A percentile compares a stretch with the other conserved stretches of the same genome.
phyloP scores from a whole-genome alignment of 176 grass and related monocot genomes.

The Melocanna baccifera region DNA sequence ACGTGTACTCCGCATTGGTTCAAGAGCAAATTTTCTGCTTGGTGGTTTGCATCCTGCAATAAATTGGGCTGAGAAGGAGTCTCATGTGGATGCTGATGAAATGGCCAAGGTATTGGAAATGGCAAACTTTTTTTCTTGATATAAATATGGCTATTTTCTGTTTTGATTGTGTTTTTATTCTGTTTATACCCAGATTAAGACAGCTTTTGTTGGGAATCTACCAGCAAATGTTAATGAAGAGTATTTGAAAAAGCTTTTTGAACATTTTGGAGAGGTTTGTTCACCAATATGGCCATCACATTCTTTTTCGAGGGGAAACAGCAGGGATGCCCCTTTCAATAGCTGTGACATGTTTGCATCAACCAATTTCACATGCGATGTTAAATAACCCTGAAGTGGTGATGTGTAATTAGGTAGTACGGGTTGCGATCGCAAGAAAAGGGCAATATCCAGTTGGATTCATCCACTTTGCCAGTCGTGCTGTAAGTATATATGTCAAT shows the following conservation, averaged over 20 bases:
- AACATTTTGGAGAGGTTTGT: conserved; percentile 64
- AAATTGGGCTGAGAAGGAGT: conserved; percentile 79
- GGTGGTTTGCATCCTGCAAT: conserved; percentile 70
- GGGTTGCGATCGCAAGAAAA: conserved; percentile 70
- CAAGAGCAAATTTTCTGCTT: conserved; percentile 75
- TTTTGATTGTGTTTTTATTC: conserved; percentile 25
- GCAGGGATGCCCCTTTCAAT: no score
- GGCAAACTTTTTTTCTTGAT: conserved; percentile 2
- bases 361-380: conserved; percentile 14
- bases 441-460: conserved; percentile 67
- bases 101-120: conserved; percentile 63
- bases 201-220: conserved; percentile 85
- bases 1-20: conserved; percentile 58
- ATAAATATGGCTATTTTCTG: conserved; percentile 28
- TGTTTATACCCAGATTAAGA: conserved; percentile 48
- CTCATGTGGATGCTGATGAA: conserved; percentile 57
- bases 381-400: background rate
- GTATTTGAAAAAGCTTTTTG: conserved; percentile 70
- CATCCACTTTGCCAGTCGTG: conserved; percentile 60
- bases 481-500: conserved; percentile 46
- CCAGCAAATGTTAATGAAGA: conserved; percentile 61
- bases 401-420: conserved; percentile 51
- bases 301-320: background rate
- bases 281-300: background rate
- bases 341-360: conserved; percentile 7